These are phyloP conservation scores for Powellomyces hirtus DNA, from an alignment of 192 early-diverging fungal genomes.

Conservation along the genomic window DNA sequence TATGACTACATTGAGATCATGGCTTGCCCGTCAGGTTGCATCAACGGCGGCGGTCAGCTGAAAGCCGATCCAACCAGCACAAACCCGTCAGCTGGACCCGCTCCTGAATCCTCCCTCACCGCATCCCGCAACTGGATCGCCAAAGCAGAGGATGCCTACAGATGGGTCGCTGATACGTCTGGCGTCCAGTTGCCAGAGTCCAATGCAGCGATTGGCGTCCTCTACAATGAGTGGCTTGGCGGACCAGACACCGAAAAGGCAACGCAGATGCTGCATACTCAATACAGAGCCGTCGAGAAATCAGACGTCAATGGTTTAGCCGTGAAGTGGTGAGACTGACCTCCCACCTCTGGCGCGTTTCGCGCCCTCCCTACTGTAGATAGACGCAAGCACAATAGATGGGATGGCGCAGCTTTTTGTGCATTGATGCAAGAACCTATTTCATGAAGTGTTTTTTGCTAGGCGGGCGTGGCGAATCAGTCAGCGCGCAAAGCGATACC, in stretches of 20 bases:
- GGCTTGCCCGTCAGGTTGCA: constrained; percentile 96
- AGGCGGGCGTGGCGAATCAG: no score
- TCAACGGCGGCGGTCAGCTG: constrained; percentile 96
- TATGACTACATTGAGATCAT: constrained; percentile 97
- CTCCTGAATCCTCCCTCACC: background rate
- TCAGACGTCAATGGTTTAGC: constrained; percentile 69
- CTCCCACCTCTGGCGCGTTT: background rate
- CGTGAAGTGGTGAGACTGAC: constrained; percentile 69
- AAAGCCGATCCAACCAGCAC: constrained; percentile 32
- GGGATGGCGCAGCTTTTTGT: no score
- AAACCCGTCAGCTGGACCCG: background rate
- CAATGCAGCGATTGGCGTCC: constrained; percentile 53
- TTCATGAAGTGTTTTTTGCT: no score
- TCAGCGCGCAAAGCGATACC: no score
- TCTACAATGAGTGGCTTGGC: constrained; percentile 78
- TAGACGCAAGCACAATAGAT: no score
- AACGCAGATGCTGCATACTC: constrained; percentile 67
- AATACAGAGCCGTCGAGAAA: constrained; percentile 81
- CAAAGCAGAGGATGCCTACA: constrained; percentile 67
- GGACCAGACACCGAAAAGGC: constrained; percentile 55
- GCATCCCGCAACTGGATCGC: constrained; percentile 74
- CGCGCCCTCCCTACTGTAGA: no score
- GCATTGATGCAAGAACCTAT: no score
- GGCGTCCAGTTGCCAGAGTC: constrained; percentile 60
- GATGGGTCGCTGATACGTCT: constrained; percentile 34